Evolutionary conservation across 176 grass and related monocot genomes (phyloP).

Genomic region (Aegilops sharonensis): DNA sequence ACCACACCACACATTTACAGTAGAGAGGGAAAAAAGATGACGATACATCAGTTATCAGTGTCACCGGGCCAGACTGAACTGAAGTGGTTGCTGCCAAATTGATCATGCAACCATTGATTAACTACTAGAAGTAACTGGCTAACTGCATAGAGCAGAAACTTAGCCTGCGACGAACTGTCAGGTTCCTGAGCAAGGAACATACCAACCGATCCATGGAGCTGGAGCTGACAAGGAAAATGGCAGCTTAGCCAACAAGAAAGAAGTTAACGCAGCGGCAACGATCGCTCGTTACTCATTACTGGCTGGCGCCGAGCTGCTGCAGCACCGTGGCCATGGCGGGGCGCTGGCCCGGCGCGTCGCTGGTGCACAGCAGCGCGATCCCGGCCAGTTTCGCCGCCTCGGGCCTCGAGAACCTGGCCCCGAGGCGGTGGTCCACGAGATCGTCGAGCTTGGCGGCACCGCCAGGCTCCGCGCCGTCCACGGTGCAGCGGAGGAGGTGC

Average conservation of each 20-base stretch:
- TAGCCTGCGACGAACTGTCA: not conserved
- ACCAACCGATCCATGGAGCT: not conserved
- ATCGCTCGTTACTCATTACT: constrained; percentile 17
- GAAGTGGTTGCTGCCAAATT: not conserved
- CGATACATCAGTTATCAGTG: not conserved
- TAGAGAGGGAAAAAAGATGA: not conserved
- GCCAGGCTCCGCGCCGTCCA: constrained; percentile 14
- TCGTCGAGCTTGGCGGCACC: constrained; percentile 43
- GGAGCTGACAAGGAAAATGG: not conserved
- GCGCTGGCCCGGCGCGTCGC: constrained; percentile 54
- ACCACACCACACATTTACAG: constrained; percentile 2
- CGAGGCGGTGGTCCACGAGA: constrained; percentile 61
- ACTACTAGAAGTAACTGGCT: not conserved
- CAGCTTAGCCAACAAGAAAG: not conserved
- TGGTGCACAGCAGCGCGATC: constrained; percentile 71
- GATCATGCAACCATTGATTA: not conserved
- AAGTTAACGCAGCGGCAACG: not conserved
- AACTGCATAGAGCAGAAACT: not conserved
- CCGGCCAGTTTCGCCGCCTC: constrained; percentile 72
- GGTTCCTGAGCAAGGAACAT: not conserved
- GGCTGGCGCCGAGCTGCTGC: constrained; percentile 58
- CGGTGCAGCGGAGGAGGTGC: constrained; percentile 27
- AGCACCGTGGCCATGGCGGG: constrained; percentile 59
- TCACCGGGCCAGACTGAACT: not conserved
- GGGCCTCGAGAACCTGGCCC: constrained; percentile 50